Evolutionary conservation across 2,329 filamentous ascomycete species (phyloP).

Genomic region (Beauveria asiatica): DNA sequence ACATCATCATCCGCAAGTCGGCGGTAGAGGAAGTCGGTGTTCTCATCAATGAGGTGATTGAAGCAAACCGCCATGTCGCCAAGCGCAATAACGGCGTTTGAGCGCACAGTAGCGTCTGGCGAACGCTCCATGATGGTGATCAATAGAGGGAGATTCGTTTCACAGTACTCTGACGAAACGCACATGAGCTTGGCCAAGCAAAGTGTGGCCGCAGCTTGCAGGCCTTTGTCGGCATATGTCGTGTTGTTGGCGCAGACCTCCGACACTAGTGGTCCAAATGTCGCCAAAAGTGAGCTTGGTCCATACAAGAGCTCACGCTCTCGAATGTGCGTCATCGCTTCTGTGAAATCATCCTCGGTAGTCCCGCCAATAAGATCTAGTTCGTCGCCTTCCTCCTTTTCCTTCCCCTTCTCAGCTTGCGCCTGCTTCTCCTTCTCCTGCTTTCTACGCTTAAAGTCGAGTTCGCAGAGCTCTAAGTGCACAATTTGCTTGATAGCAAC

Average conservation of each 20-base stretch:
- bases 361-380: constrained; percentile 95
- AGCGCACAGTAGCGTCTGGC: constrained; percentile 82
- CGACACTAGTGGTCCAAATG: constrained; percentile 83
- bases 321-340: constrained; percentile 75
- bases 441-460: constrained; percentile 96
- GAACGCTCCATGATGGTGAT: constrained; percentile 98
- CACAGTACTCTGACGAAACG: constrained; percentile 92
- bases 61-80: constrained; percentile 99
- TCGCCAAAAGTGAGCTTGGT: constrained; percentile 71
- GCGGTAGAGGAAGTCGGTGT: constrained; percentile 95
- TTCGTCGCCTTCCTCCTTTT: constrained; percentile 68
- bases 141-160: constrained; percentile 80
- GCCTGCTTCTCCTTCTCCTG: constrained; percentile 70
- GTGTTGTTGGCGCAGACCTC: constrained; percentile 96
- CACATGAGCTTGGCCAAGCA: constrained; percentile 99
- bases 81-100: constrained; percentile 92
- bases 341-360: constrained; percentile 86
- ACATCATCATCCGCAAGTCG: constrained; percentile 81
- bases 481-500: constrained; percentile 99
- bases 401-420: constrained; percentile 42
- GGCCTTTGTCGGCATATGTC: constrained; percentile 76
- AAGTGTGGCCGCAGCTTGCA: constrained; percentile 87
- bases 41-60: constrained; percentile 98
- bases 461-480: constrained; percentile 91
- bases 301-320: constrained; percentile 80